Evolutionary conservation across 768 basidiomycete species (phyloP).

Genomic region (Amanita brunnescens): DNA sequence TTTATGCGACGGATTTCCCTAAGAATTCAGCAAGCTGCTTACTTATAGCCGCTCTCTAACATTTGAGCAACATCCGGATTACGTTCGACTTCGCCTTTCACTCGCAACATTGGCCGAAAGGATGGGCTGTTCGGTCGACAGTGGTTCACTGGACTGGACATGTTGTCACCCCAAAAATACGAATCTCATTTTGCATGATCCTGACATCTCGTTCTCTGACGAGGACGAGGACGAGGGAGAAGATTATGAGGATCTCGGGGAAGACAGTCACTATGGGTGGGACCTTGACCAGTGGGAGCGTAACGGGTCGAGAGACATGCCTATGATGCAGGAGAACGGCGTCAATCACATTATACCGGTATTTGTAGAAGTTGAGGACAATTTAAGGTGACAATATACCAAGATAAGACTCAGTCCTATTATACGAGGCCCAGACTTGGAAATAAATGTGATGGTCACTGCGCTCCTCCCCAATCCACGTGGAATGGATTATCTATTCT

Average conservation of each 20-base stretch:
- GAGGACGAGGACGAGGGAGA: conserved; percentile 10
- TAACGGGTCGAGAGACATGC: conserved; percentile 13
- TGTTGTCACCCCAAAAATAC: conserved; percentile 10
- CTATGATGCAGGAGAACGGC: conserved; percentile 10
- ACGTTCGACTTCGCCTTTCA: conserved; percentile 8
- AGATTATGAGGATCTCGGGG: conserved; percentile 7
- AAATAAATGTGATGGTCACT: too few species aligned
- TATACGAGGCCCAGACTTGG: too few species aligned
- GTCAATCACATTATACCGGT: conserved; percentile 11
- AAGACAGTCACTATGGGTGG: conserved; percentile 13
- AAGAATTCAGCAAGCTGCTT: conserved; percentile 16
- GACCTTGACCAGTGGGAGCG: conserved; percentile 14
- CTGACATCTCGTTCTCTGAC: conserved; percentile 9
- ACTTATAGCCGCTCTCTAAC: conserved; percentile 15
- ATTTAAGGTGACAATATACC: not conserved
- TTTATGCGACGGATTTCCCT: conserved; percentile 14
- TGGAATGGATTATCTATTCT: too few species aligned
- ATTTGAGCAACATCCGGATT: conserved; percentile 17
- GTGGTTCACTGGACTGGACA: conserved; percentile 15
- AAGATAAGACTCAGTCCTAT: not conserved
- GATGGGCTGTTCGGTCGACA: conserved; percentile 9
- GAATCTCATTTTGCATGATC: conserved; percentile 10
- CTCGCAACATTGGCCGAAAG: conserved; percentile 12
- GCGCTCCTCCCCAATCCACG: too few species aligned
- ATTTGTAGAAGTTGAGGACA: conserved; percentile 11